Evolutionary conservation across 1,284 basidiomycete species (phyloP), one percentile per base, ranked within the genome.

Genomic region (Moesziomyces antarcticus): DNA sequence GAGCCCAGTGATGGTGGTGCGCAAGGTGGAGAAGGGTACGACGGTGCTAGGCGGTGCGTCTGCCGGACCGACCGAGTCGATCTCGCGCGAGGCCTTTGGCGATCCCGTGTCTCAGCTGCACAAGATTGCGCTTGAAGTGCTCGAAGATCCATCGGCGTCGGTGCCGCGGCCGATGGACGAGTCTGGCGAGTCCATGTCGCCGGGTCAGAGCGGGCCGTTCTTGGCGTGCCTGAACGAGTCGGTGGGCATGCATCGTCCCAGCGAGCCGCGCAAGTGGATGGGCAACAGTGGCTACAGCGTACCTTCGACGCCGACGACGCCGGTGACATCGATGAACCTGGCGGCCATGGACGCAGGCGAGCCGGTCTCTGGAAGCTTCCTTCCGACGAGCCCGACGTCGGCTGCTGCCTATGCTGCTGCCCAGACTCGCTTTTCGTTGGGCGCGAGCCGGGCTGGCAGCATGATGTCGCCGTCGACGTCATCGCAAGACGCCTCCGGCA

Each of bases 31-130:
- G 76, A 91, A 93, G 80, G 92, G 91, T 71, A 94, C 92, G 1
- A 92, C 91, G 7, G 93, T 92, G 47, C 91, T 94, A 21, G 94
- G 94, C 53, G 94, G 93, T 53, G 93, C 72, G 0, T 71, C 91
- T 21, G 87, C 92, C 21, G 90, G 92, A 77, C 90, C 92, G 64
- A 89, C 78, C 1, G 80, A 82, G 81, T 93, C 91, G 75, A 85
- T 89, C 1, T 45, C 55, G 18, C 88, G 93, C 30, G 95, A 97
- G 85, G 90, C 92, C 1, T 91, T 92, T 64, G 94, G 94, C 4
- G 94, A 97, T 81, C 92, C 94, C 5, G 93, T 97, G 22, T 94
- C 93, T 20, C 96, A 98, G 82, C 87, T 97, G 55, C 94, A 97
- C 87, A 97, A 80, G 64, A 76, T 81, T 43, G 78, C 79, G 18